Evolutionary conservation across 2,329 filamentous ascomycete species (phyloP), one percentile per base, ranked within the genome.

Genomic region (Parascedosporium putredinis): DNA sequence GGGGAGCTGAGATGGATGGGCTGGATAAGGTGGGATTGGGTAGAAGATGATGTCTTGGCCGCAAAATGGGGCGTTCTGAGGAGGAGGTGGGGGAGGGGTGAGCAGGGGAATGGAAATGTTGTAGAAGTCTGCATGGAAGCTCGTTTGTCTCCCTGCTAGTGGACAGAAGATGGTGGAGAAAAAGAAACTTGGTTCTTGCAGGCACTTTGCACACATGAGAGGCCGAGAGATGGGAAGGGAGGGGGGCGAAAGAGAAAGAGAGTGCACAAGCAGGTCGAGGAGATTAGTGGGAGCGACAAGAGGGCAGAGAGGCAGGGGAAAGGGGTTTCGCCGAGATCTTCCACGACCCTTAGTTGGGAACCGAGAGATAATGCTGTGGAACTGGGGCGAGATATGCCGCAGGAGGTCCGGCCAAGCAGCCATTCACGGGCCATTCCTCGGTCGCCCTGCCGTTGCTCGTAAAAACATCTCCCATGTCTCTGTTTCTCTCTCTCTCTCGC

Each of bases 101-200:
- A 18, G n/a, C n/a, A n/a, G 16, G 36, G 36, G 18, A 40, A 40
- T 40, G 36, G 36, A 40, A 40, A 40, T 18, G 14, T 40, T 40
- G 36, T 40, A 18, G 36, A 40, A 40, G 36, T n/a, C 36, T 40
- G 36, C 36, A 40, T 40, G 36, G 36, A 40, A 40, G 36, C 36
- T 18, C 8, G 34, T 4, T 40, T 40, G 36, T 40, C 36, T 14
- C n/a, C 36, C n/a, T 40, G n/a, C 16, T n/a, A 40, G 36, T 40
- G 36, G 36, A 8, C 36, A 40, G 36, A n/a, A n/a, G 8, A 40
- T 18, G 18, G 36, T 18, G 36, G 36, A 40, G 36, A 40, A n/a
- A n/a, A n/a, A n/a, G n/a, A n/a, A n/a, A 18, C 36, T 40, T 40
- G 36, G 36, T 9, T 40, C 14, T 9, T 8, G 18, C n/a, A 16